Base-by-base conservation (phyloP, 441 rosid species). In the Raphanus hybrid region DNA sequence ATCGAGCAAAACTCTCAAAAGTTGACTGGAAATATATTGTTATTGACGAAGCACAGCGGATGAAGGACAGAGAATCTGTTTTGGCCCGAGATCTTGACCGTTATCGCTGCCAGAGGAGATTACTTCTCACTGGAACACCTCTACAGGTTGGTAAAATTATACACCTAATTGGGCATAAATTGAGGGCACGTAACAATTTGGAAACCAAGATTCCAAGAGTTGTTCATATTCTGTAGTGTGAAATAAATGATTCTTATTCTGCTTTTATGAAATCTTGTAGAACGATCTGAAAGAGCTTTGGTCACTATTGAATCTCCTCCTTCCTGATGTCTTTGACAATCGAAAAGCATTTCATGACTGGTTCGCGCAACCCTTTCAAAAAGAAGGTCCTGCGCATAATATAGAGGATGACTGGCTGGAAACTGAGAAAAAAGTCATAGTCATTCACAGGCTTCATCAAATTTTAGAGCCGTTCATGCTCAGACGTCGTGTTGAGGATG, bases 1-100 rank as follows among this genome's bases (percentile, higher is more conserved):
- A 97, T 69, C 98, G 98, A 20, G 82, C 99, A 27, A 97, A 97
- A 88, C 97, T 97, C 64, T 94, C 99, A 79, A 97, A 89, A 89
- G 78, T 97, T 77, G 98, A 97, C 79, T 97, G 99, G 99, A 97
- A 92, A 82, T 97, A 97, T 80, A 97, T 97, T 71, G 80, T 97
- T 82, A 97, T 97, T 82, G 99, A 97, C 82, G 99, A 97, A 85
- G 99, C 99, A 65, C 99, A 97, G 77, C 87, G 99, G 80, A 97
- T 97, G 98, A 97, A 97, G 81, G 99, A 97, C 82, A 88, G 99
- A 73, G 98, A 97, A 78, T 97, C 99, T 34, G 99, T 96, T 88
- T 86, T 96, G 86, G 99, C 99, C 58, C 97, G 99, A 72, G 99
- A 96, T 90, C 99, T 96, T 86, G 99, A 96, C 81, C 87, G 98